Evolutionary conservation across 2,329 filamentous ascomycete species (phyloP).

Genomic region (Colletotrichum nymphaeae): DNA sequence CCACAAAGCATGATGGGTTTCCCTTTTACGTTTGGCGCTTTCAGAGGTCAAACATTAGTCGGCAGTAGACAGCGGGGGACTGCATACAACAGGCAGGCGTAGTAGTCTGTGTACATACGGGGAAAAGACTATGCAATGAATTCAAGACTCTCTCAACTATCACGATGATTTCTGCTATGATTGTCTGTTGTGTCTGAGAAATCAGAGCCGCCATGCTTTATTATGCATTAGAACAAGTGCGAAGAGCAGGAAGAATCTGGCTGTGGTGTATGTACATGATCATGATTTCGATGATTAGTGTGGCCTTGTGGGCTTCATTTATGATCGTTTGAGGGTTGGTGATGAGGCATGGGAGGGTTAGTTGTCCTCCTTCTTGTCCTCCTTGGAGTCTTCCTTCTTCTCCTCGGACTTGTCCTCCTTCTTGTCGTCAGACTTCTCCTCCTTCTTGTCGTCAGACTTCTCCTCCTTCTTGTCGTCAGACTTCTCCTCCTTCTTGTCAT

Average conservation of each 20-base stretch:
- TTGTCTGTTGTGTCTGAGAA: too few relatives aligned
- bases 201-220: not conserved
- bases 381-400: not conserved
- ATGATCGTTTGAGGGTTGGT: constrained; percentile 31
- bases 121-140: not conserved
- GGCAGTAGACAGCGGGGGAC: not conserved
- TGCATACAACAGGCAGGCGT: too few relatives aligned
- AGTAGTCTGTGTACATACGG: not conserved
- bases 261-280: not conserved
- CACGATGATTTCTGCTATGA: too few relatives aligned
- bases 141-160: not conserved
- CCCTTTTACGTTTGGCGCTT: not conserved
- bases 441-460: not conserved
- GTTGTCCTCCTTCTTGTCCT: constrained; percentile 38
- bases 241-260: not conserved
- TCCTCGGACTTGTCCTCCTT: constrained; percentile 42
- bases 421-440: not conserved
- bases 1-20: not conserved
- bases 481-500: constrained; percentile 30
- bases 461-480: constrained; percentile 9
- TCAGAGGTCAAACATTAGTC: not conserved
- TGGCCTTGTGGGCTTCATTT: constrained; percentile 37
- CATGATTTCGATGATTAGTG: not conserved
- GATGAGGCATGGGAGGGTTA: not conserved
- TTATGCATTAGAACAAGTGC: not conserved